Evolutionary conservation across 2,329 filamentous ascomycete genomes (phyloP), one percentile per base, ranked within the genome.

Genomic region (Trichoderma citrinoviride): DNA sequence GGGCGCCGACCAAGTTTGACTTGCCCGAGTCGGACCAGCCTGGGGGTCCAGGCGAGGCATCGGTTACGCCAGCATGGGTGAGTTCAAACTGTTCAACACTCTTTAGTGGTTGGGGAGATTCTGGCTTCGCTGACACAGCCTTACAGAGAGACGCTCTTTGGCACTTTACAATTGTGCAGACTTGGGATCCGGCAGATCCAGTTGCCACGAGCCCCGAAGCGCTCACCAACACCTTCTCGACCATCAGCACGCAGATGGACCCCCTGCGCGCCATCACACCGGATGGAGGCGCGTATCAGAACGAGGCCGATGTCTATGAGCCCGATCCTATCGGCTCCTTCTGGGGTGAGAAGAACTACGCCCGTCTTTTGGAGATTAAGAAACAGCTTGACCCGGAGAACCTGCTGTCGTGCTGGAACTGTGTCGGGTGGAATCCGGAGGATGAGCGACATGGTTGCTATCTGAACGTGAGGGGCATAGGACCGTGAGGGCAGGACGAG

Each of bases 331-430:
- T 70, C 4, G 49, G 68, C 33, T 67, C 69, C 1, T 76, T 73
- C 53, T 69, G 66, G 56, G 68, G 68, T 7, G 25, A 33, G 12
- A 19, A 52, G 27, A 81, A 81, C 65, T 82, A 82, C 64, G 66
- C 70, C 0, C 66, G 64, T 2, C 68, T 83, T 23, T 55, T 77
- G 21, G 47, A 46, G 2, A 74, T 85, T 46, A 86, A 86, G 77
- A 69, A 75, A 33, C 77, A 75, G 68, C 83, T 80, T 67, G 83
- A 83, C 69, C 73, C 79, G 7, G 55, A 72, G 1, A 70, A 72
- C 5, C 61, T 85, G 12, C 82, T 81, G 33, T 53, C 52, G 14
- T 67, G 66, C 40, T 67, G 50, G 55, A 56, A 47, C 21, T 67
- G 66, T 71, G 29, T 67, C 23, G 66, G 66, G 5, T 67, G 53